Evolutionary conservation across 176 grass and related monocot species (phyloP), one percentile per base, ranked within the genome.

Genomic region (Carex pumila): DNA sequence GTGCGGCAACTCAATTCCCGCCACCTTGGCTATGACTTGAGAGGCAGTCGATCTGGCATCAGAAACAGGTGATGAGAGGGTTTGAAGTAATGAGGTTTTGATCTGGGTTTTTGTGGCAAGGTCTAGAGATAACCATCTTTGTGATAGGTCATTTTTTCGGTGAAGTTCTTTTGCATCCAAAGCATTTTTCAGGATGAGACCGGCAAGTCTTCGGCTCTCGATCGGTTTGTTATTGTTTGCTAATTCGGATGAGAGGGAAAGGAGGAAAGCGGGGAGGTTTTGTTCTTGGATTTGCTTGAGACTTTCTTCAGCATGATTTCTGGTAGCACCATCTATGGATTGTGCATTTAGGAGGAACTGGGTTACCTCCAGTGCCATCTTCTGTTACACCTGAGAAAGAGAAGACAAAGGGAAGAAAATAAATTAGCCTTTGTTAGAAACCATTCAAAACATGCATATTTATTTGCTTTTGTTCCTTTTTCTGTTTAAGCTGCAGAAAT

Each of bases 211-310:
- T 1, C 94, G 91, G 57, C 91, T 93, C 83, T 96, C 94, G 47
- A 89, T 86, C 19, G 94, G 94, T 72, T 93, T 96, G 80, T 85
- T 89, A 12, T 96, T 83, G 69, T 84, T 93, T 56, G 94, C 84
- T 81, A 96, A 75, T 76, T 96, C 94, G 7, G 2, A 68, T 29
- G 91, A 93, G 39, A 96, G 91, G 15, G 91, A 91, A 19, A 91
- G 84, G 83, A 93, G 79, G 34, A 93, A 96, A 70, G 87, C 64
- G 63, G 94, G 83, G 7, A 96, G 91, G 70, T 89, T 96, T 89
- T 96, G 91, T 60, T 96, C 94, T 88, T 96, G 94, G 75, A 96
- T 91, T 65, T 93, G 91, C 87, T 91, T 96, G 45, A 96, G 89
- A 60, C 64, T 93, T 86, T 96, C 91, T 89, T 96, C 94, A 43